Evolutionary conservation across 768 basidiomycete species (phyloP), one percentile per base, ranked within the genome.

Genomic region (Mycena metata): DNA sequence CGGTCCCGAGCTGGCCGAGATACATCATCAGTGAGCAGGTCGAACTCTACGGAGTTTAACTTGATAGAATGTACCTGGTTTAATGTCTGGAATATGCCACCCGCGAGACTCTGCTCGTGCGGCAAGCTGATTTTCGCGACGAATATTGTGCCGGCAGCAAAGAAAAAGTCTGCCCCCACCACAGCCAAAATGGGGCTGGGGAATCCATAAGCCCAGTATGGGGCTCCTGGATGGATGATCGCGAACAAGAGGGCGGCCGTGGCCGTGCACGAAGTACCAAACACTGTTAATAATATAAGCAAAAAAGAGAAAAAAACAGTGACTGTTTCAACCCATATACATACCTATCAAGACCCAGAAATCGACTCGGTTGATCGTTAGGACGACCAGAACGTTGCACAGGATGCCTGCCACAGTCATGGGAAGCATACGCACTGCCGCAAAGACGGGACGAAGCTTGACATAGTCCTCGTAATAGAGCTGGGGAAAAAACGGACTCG

Each of bases 171-270:
- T 0, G 89, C 91, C 21, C 94, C 94, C 54, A 93, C 84, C 15
- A 94, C 93, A 23, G 86, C 79, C 49, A 92, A 64, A 43, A 88
- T 78, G 0, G 91, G 85, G 1, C 89, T 86, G 0, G 92, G 91
- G 77, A 95, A 95, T 13, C 88, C 89, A 61, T 85, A 91, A 1
- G 90, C 91, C 94, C 93, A 95, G 72, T 89, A 95, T 0, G 88
- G 78, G 6, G 81, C 81, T 0, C 76, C 71, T 0, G 90, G 85
- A 21, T 86, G 69, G 69, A 94, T 92, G 2, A 91, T 70, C 1
- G 93, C 93, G 72, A 94, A 92, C 5, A 94, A 79, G 9, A 94
- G 77, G 66, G 84, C 84, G 0, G 90, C 91, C 6, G 78, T 54
- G 3, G 84, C 83, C 0, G 93, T 93, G 39, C 89, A 75, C 7